These are phyloP conservation scores for Ichthyophthirius multifiliis DNA, from an alignment of 169 alveolate genomes.

Conservation along the genomic window DNA sequence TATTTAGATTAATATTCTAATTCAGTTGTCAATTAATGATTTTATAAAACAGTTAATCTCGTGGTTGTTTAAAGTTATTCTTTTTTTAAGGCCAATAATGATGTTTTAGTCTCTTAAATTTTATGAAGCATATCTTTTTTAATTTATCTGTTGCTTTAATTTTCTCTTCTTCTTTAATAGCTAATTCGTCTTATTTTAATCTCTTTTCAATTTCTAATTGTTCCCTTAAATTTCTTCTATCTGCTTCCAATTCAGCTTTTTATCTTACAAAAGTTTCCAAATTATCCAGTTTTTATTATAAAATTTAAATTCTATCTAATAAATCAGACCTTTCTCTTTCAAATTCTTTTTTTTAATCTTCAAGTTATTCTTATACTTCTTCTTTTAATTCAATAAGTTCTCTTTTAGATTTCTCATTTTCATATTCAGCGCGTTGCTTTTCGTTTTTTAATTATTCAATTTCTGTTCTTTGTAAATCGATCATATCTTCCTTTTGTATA, in stretches of 20 bases:
- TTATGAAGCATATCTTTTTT: constrained; percentile 80
- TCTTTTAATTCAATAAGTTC: constrained; percentile 47
- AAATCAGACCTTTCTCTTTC: constrained; percentile 43
- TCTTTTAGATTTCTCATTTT: constrained; percentile 36
- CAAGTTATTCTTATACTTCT: constrained; percentile 39
- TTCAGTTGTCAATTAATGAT: constrained; percentile 81
- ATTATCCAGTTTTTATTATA: constrained; percentile 46
- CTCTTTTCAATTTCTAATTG: constrained; percentile 61
- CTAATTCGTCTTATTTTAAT: constrained; percentile 63
- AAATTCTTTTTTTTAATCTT: constrained; percentile 31
- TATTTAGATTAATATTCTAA: constrained; percentile 79
- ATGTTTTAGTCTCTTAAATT: constrained; percentile 73
- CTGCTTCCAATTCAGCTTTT: constrained; percentile 48
- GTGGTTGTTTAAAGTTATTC: constrained; percentile 78
- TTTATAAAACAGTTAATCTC: constrained; percentile 79
- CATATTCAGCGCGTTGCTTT: constrained; percentile 38
- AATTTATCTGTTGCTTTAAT: constrained; percentile 67
- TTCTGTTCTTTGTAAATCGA: constrained; percentile 44
- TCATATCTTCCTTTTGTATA: not conserved
- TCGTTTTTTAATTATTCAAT: constrained; percentile 39
- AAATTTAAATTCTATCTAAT: constrained; percentile 32
- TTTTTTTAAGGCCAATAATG: constrained; percentile 74
- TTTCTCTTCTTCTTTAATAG: constrained; percentile 74
- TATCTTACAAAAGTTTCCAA: constrained; percentile 46
- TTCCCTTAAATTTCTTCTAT: constrained; percentile 45